These are phyloP conservation scores for Kazachstania martiniae DNA, from an alignment of 805 yeast genomes.

Conservation along the genomic window DNA sequence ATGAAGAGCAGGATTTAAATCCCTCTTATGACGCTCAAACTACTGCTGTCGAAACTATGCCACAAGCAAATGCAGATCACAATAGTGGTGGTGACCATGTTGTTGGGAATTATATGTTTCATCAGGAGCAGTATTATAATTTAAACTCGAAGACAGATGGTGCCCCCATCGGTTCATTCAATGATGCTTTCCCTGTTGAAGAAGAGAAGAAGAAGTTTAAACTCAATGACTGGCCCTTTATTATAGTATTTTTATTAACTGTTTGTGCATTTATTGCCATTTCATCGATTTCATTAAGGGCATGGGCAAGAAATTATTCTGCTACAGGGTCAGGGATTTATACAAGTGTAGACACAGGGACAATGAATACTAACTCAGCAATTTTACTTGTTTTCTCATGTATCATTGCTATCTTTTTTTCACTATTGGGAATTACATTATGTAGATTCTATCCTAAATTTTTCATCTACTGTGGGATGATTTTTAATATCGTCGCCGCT, in stretches of 20 bases:
- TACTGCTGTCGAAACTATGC: conserved; percentile 1
- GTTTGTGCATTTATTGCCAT: conserved; percentile 60
- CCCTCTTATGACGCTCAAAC: too few species aligned
- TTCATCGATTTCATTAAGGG: conserved; percentile 56
- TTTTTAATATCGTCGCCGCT: conserved; percentile 56
- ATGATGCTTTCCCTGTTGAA: conserved; percentile 46
- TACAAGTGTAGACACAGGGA: conserved; percentile 38
- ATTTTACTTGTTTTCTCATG: conserved; percentile 58
- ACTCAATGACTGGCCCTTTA: conserved; percentile 64
- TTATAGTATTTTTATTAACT: conserved; percentile 39
- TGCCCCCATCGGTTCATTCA: conserved; percentile 40
- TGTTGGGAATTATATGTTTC: conserved; percentile 18
- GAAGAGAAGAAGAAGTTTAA: conserved; percentile 37
- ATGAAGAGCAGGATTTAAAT: neutral
- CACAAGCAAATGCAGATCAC: too few species aligned
- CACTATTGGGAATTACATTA: conserved; percentile 42
- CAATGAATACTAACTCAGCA: conserved; percentile 66
- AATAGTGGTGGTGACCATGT: too few species aligned
- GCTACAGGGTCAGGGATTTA: conserved; percentile 58
- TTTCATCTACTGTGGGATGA: conserved; percentile 60
- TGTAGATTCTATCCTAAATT: conserved; percentile 57
- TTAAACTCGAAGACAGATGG: conserved; percentile 25
- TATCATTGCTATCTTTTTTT: conserved; percentile 47
- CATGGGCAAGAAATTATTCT: conserved; percentile 45
- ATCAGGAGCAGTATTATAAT: conserved; percentile 22